phyloP scores from a whole-genome alignment of 2,329 filamentous ascomycete genomes.

The Phialophora tarda region DNA sequence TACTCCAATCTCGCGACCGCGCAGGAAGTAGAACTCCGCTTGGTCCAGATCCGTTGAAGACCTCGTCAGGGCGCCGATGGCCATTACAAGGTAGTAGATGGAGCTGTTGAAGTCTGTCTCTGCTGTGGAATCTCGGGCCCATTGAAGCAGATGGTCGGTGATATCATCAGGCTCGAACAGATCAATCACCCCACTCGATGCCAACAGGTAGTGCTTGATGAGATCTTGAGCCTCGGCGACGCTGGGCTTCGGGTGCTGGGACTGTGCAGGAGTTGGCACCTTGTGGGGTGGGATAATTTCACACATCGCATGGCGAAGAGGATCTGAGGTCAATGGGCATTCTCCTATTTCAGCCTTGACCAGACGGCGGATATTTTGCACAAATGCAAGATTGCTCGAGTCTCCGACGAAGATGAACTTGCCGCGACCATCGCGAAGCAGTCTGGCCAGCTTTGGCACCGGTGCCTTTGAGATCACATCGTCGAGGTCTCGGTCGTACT shows the following conservation, averaged over 20 bases:
- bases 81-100: slow-evolving; percentile 59
- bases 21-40: slow-evolving; percentile 56
- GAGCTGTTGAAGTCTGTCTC: slow-evolving; percentile 51
- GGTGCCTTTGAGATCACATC: slow-evolving; percentile 40
- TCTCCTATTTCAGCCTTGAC: slow-evolving; percentile 54
- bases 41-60: slow-evolving; percentile 48
- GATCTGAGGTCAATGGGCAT: slow-evolving; percentile 50
- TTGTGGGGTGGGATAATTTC: slow-evolving; percentile 41
- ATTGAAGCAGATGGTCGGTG: slow-evolving; percentile 47
- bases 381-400: slow-evolving; percentile 59
- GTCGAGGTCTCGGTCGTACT: slow-evolving; percentile 28
- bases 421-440: slow-evolving; percentile 59
- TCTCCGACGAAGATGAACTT: slow-evolving; percentile 63
- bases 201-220: slow-evolving; percentile 52
- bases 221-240: slow-evolving; percentile 50
- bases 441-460: slow-evolving; percentile 52
- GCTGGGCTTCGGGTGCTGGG: slow-evolving; percentile 41
- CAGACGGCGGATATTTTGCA: slow-evolving; percentile 59
- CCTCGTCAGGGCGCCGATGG: slow-evolving; percentile 51
- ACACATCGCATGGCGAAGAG: slow-evolving; percentile 50
- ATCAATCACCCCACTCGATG: slow-evolving; percentile 56
- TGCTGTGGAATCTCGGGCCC: slow-evolving; percentile 46
- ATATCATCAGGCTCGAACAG: slow-evolving; percentile 56
- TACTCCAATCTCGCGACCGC: slow-evolving; percentile 53
- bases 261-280: slow-evolving; percentile 27